Evolutionary conservation across 2,329 filamentous ascomycete species (phyloP), one percentile per base, ranked within the genome.

Genomic region (Phaeosphaeriaceae sp.): DNA sequence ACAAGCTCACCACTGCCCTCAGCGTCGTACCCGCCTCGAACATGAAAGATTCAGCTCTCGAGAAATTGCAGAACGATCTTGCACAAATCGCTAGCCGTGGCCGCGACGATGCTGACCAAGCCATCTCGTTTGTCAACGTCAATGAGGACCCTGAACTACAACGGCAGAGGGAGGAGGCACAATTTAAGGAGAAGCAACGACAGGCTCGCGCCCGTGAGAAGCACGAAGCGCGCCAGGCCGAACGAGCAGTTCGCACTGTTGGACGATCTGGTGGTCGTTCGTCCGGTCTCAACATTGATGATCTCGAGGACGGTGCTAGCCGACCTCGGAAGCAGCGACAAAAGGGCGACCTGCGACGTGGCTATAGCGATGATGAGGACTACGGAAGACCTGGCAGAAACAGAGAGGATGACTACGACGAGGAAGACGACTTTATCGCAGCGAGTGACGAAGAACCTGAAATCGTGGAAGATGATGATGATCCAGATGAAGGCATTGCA

Each of bases 371-470:
- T 60, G 90, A 93, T 68, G 91, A 91, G 9, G 91, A 93, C 67
- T 90, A 92, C 65, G 90, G 91, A 58, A 82, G 88, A 20, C 64
- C 65, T 9, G 86, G 87, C 17, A 84, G 85, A 40, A 84, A 84
- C 31, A 85, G 86, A 52, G 85, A 89, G 58, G 89, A 93, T 63
- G 89, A 92, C 66, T 94, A 94, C 72, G 91, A 93, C 61, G 84
- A 89, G 72, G 90, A 90, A 33, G 91, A 94, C 70, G 91, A 89
- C 56, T 94, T 94, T 73, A 85, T 94, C 55, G 91, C 89, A 3
- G 83, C 83, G 3, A 92, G 89, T 68, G 91, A 92, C 64, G 90
- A 92, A 57, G 91, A 93, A 44, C 86, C 86, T 42, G 79, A 82
- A 57, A 86, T 85, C 31, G 86, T 82, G 2, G 87, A 84, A 1